These are phyloP conservation scores for Phialophora macrospora DNA, from an alignment of 2,329 filamentous ascomycete genomes.

Conservation along the genomic window DNA sequence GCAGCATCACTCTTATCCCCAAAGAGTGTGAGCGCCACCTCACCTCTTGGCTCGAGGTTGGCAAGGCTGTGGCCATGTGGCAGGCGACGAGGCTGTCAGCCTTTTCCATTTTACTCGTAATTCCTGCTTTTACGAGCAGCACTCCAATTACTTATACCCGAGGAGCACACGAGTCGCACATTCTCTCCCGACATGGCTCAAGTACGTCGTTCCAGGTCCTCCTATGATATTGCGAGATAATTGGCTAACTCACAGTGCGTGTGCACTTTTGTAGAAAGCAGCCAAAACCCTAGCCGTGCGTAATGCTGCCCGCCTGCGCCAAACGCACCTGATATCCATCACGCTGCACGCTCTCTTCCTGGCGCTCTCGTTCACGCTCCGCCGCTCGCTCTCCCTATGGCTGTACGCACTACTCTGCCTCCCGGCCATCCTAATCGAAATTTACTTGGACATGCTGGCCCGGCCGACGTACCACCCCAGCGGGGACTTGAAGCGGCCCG, in stretches of 20 bases:
- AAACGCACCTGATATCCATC: constrained; percentile 77
- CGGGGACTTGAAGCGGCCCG: constrained; percentile 72
- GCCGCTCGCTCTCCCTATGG: constrained; percentile 65
- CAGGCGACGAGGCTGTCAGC: constrained; percentile 2
- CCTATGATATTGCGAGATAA: not conserved
- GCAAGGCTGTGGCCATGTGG: not conserved
- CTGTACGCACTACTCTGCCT: constrained; percentile 74
- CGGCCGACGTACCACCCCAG: constrained; percentile 73
- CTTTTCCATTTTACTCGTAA: not conserved
- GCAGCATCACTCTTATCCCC: too few species aligned
- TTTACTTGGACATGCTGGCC: constrained; percentile 81
- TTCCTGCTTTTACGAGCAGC: not conserved
- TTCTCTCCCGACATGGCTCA: constrained; percentile 3
- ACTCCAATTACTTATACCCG: not conserved
- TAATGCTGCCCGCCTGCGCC: constrained; percentile 77
- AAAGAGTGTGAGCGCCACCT: too few species aligned
- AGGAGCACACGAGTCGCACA: not conserved
- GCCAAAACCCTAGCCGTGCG: constrained; percentile 70
- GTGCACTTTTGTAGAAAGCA: constrained; percentile 49
- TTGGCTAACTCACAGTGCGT: not conserved
- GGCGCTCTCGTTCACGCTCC: constrained; percentile 67
- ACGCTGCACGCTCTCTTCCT: constrained; percentile 76
- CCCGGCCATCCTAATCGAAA: constrained; percentile 79
- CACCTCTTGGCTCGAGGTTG: constrained; percentile 1
- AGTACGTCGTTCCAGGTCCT: not conserved